Percentiles rank a stretch among this genome's conserved stretches.
These are phyloP conservation scores for Fonsecaea nubica DNA, from an alignment of 2,329 filamentous ascomycete genomes.

Conservation along the genomic window DNA sequence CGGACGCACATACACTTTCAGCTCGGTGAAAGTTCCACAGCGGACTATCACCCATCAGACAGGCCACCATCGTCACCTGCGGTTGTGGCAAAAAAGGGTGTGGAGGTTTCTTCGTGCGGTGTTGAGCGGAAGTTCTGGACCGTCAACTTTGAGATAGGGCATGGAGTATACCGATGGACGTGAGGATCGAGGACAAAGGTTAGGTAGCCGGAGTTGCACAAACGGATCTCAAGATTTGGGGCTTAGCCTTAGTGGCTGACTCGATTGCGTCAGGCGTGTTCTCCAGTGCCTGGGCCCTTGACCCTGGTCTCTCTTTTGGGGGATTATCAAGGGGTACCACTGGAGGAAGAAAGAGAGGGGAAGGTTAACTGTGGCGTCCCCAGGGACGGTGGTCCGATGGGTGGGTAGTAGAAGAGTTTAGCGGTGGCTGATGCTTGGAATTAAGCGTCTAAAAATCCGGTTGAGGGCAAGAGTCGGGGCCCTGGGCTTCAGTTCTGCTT, in stretches of 20 bases:
- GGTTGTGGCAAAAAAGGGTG: neutral
- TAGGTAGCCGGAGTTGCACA: conserved; percentile 2
- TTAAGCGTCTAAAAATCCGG: conserved; percentile 4
- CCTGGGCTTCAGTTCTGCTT: neutral
- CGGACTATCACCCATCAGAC: conserved; percentile 1
- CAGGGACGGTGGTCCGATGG: conserved; percentile 10
- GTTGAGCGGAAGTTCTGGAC: conserved; percentile 8
- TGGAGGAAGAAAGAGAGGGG: conserved; percentile 1
- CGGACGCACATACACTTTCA: neutral
- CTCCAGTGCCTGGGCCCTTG: neutral
- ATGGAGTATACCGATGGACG: neutral
- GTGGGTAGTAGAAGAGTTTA: conserved; percentile 7
- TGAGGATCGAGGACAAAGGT: neutral
- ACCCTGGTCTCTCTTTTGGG: neutral
- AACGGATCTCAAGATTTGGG: neutral
- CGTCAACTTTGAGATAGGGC: neutral
- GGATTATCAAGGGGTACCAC: neutral
- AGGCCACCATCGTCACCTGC: neutral
- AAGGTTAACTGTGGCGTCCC: conserved; percentile 11
- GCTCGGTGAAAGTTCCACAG: neutral
- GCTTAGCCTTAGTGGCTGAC: conserved; percentile 7
- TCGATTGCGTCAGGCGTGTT: conserved; percentile 19
- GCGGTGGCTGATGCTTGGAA: conserved; percentile 17
- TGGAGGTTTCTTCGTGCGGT: neutral
- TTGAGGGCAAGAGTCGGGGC: conserved; percentile 1